phyloP scores from a whole-genome alignment of 768 basidiomycete species.

The Xerocomellus intermedius region DNA sequence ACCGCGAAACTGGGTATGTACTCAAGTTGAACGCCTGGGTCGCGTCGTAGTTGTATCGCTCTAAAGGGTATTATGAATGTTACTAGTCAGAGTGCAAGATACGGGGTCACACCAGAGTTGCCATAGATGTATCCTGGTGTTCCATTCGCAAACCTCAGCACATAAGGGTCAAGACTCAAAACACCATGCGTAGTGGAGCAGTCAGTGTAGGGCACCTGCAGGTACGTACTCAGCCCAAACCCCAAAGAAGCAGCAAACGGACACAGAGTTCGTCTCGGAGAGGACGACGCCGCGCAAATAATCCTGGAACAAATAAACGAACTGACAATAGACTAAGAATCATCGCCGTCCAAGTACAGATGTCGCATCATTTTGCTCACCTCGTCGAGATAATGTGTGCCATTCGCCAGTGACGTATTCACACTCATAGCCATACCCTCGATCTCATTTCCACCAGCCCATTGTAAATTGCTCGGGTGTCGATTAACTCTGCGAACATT shows the following conservation, averaged over 20 bases:
- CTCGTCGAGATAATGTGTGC: slow-evolving; percentile 38
- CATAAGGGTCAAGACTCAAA: slow-evolving; percentile 55
- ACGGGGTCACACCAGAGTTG: slow-evolving; percentile 41
- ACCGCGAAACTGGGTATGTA: slow-evolving; percentile 51
- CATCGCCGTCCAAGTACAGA: background rate
- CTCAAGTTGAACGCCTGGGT: slow-evolving; percentile 51
- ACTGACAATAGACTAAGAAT: slow-evolving; percentile 30
- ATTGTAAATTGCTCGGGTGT: slow-evolving; percentile 57
- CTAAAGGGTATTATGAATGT: slow-evolving; percentile 26
- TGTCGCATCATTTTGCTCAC: slow-evolving; percentile 23
- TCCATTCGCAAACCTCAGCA: slow-evolving; percentile 48
- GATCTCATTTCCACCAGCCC: slow-evolving; percentile 49
- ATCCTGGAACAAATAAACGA: slow-evolving; percentile 49
- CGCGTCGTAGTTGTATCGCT: slow-evolving; percentile 58
- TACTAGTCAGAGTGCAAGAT: background rate
- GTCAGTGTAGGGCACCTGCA: slow-evolving; percentile 55
- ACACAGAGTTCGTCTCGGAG: slow-evolving; percentile 49
- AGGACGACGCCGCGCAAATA: slow-evolving; percentile 46
- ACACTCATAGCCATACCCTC: slow-evolving; percentile 41
- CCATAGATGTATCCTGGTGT: slow-evolving; percentile 56
- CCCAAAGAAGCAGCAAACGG: slow-evolving; percentile 1
- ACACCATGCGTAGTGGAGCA: slow-evolving; percentile 59
- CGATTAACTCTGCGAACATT: slow-evolving; percentile 46
- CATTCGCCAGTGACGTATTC: background rate
- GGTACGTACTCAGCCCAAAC: background rate